Conservation (phyloP, 2,329 filamentous ascomycete species). For the Exophiala sideris region DNA sequence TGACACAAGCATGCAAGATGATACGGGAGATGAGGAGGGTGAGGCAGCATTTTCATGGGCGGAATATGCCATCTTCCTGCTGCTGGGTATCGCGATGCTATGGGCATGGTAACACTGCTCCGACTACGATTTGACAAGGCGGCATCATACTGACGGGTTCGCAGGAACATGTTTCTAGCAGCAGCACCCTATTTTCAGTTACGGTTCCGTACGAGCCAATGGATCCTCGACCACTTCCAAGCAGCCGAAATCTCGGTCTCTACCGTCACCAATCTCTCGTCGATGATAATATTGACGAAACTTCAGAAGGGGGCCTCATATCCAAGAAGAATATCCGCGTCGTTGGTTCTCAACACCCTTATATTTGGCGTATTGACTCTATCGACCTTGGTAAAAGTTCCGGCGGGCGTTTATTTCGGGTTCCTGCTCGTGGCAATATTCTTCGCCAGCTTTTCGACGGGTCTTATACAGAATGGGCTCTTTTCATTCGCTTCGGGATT, state of each 20-base stretch:
- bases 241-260: conserved; percentile 83
- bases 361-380: conserved; percentile 75
- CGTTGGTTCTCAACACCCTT: conserved; percentile 71
- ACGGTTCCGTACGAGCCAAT: conserved; percentile 69
- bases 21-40: conserved; percentile 8
- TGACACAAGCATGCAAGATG: conserved; percentile 13
- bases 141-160: not conserved
- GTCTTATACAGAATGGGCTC: conserved; percentile 86
- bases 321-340: conserved; percentile 75
- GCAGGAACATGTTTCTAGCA: conserved; percentile 96
- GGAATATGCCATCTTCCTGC: conserved; percentile 79
- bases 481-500: conserved; percentile 90
- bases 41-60: conserved; percentile 68
- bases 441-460: conserved; percentile 73
- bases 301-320: conserved; percentile 83
- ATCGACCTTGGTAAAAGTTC: conserved; percentile 69
- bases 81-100: conserved; percentile 89
- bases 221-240: conserved; percentile 79
- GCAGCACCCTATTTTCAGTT: conserved; percentile 88
- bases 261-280: conserved; percentile 74
- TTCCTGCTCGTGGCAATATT: conserved; percentile 83
- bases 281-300: conserved; percentile 73
- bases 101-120: conserved; percentile 77
- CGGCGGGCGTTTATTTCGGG: conserved; percentile 66
- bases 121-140: not conserved